A percentile compares a stretch with the other conserved stretches of the same genome.
Evolutionary conservation across 257 asterid species (phyloP).

Genomic region (Solanum tarapatanum): DNA sequence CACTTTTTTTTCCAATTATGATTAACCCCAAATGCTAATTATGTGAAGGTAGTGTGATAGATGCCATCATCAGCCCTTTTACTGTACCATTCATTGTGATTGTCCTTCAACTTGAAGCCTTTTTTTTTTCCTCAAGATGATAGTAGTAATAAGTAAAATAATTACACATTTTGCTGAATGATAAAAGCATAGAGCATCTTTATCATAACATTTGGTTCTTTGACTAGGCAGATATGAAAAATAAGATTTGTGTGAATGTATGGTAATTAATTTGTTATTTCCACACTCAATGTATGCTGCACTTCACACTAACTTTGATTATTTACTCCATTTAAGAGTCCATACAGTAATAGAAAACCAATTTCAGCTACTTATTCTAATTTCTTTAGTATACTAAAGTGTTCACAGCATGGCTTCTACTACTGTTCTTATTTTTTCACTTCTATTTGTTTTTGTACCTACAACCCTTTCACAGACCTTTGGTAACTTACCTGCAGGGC

Average conservation of each 20-base stretch:
- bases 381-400: neutral
- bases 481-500: neutral
- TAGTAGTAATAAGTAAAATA: neutral
- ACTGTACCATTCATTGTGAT: neutral
- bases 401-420: neutral
- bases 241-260: conserved; percentile 5
- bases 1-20: neutral
- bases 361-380: neutral
- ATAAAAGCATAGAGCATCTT: neutral
- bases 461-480: conserved; percentile 14
- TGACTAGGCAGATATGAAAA: neutral
- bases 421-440: neutral
- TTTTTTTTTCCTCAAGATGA: neutral
- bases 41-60: neutral
- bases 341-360: neutral
- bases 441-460: neutral
- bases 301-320: conserved; percentile 29
- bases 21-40: neutral
- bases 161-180: neutral
- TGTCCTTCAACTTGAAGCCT: neutral
- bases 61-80: neutral
- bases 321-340: conserved; percentile 2
- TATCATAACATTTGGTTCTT: neutral
- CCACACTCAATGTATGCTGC: conserved; percentile 38
- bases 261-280: neutral